phyloP scores from a whole-genome alignment of 371 early-diverging fungal species.

The Catenaria anguillulae region DNA sequence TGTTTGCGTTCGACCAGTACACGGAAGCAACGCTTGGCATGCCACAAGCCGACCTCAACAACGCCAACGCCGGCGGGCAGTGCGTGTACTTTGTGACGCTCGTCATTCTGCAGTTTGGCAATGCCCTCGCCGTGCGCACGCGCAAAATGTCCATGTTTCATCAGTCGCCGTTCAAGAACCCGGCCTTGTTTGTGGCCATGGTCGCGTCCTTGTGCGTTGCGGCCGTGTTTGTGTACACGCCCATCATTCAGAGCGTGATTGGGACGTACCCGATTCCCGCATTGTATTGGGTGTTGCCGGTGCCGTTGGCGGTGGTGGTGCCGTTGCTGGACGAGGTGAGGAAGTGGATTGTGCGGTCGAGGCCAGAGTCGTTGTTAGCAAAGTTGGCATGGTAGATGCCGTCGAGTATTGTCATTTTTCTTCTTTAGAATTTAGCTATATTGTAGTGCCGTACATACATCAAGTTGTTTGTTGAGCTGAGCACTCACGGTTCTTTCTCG shows the following conservation, averaged over 20 bases:
- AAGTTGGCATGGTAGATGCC: no score
- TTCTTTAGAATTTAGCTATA: no score
- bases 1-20: no score
- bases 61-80: slow-evolving; percentile 42
- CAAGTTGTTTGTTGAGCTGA: no score
- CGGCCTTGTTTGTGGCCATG: slow-evolving; percentile 31
- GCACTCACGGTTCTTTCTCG: no score
- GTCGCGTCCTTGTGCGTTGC: slow-evolving; percentile 30
- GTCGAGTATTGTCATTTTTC: no score
- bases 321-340: slow-evolving; percentile 40
- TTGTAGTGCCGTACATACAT: no score
- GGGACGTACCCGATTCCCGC: slow-evolving; percentile 48
- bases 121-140: no score
- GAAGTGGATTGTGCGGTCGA: slow-evolving; percentile 30
- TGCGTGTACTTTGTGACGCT: no score
- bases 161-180: slow-evolving; percentile 28
- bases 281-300: slow-evolving; percentile 52
- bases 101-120: no score
- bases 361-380: slow-evolving; percentile 23
- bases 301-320: slow-evolving; percentile 21
- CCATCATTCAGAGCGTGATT: slow-evolving; percentile 39
- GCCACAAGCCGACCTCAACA: no score
- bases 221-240: slow-evolving; percentile 38
- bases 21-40: no score
- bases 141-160: slow-evolving; percentile 40